Conservation (phyloP, 2,329 filamentous ascomycete genomes). For the Nemania diffusa region DNA sequence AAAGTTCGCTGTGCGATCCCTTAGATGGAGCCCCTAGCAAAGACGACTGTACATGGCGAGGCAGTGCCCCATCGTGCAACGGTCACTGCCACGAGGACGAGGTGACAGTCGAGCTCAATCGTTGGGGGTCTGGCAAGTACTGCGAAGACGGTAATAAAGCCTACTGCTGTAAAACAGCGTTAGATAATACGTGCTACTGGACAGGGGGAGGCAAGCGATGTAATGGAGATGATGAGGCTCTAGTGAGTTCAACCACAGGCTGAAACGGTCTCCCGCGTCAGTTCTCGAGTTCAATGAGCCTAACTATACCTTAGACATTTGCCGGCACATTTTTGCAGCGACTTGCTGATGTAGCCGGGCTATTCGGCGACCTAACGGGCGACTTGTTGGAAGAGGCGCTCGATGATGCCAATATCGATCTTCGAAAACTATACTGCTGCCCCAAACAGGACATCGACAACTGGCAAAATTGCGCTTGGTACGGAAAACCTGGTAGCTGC, state of each 20-base stretch:
- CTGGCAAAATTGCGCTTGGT: slow-evolving; percentile 41
- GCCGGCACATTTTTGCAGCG: slow-evolving; percentile 7
- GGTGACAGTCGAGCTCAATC: slow-evolving; percentile 5
- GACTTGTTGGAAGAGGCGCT: slow-evolving; percentile 2
- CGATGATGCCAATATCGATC: slow-evolving; percentile 1
- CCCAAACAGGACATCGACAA: slow-evolving; percentile 7
- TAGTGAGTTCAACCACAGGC: background rate
- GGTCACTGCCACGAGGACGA: slow-evolving; percentile 19
- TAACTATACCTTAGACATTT: background rate
- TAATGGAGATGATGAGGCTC: slow-evolving; percentile 4
- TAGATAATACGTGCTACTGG: slow-evolving; percentile 9
- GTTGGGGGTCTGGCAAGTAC: slow-evolving; percentile 12
- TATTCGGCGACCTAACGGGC: background rate
- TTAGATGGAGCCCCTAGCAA: background rate
- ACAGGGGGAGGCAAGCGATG: background rate
- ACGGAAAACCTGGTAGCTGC: slow-evolving; percentile 50
- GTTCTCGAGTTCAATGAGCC: background rate
- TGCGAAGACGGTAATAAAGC: slow-evolving; percentile 18
- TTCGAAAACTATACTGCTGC: slow-evolving; percentile 10
- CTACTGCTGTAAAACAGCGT: slow-evolving; percentile 9
- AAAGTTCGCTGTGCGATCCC: slow-evolving; percentile 5
- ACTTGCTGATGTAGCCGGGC: slow-evolving; percentile 1
- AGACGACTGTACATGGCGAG: slow-evolving; percentile 12
- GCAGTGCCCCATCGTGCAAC: slow-evolving; percentile 9
- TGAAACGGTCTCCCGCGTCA: background rate